Evolutionary conservation across 306 rosid genomes (phyloP), one percentile per base, ranked within the genome.

Genomic region (Quercus robur): DNA sequence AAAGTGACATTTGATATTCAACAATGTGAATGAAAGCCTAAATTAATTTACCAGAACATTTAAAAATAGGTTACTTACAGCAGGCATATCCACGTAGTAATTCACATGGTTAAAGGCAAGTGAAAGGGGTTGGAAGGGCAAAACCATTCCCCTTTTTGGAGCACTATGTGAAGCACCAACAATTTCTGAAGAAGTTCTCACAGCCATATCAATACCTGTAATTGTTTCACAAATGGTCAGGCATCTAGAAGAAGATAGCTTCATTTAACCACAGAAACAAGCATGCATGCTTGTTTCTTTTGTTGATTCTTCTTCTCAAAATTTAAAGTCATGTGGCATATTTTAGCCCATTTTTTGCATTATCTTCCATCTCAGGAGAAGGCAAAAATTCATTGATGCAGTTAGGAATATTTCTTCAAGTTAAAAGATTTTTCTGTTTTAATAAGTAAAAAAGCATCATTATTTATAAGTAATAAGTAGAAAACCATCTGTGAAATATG

Each of bases 71-170:
- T 75, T 2, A 85, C 93, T 86, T 84, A 93, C 94, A 2, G 84
- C 18, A 70, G 97, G 98, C 97, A 88, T 90, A 67, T 90, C 93
- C 41, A 93, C 97, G 26, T 81, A 88, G 89, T 93, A 93, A 81
- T 77, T 84, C 51, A 90, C 81, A 64, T 93, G 91, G 87, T 84
- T 87, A 83, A 93, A 93, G 55, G 91, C 86, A 56, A 93, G 84
- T 18, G 97, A 88, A 66, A 89, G 87, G 18, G 97, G 93, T 83
- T 83, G 89, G 74, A 90, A 93, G 3, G 98, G 91, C 70, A 93
- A 83, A 73, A 88, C 84, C 92, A 91, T 86, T 87, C 92, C 90
- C 77, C 75, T 78, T 81, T 59, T 74, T 33, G 14, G 26, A 21
- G 13, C 26, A 68, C 31, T 71, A 41, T 75, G 44, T 82, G 73